These are phyloP conservation scores for Phytophthora quininea DNA, from an alignment of 352 stramenopile species.

Conservation along the genomic window DNA sequence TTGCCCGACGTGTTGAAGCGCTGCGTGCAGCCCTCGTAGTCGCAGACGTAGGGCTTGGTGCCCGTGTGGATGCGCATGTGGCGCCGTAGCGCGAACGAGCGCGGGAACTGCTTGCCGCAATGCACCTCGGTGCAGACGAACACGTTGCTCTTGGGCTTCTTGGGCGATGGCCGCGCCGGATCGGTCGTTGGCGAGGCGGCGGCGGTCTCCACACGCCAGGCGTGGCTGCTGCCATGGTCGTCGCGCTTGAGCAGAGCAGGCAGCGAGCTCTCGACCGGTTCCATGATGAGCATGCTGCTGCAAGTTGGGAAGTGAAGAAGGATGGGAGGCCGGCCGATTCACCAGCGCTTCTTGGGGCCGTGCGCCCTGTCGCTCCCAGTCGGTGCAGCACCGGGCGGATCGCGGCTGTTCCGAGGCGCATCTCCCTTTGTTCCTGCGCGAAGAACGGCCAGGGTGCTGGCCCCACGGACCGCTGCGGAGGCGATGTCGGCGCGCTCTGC, in stretches of 20 bases:
- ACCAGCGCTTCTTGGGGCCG: no score
- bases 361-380: slow-evolving; percentile 15
- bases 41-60: slow-evolving; percentile 82
- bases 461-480: neutral
- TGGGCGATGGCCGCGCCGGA: neutral
- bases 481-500: no score
- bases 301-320: slow-evolving; percentile 47
- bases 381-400: slow-evolving; percentile 4
- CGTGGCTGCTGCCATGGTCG: slow-evolving; percentile 2
- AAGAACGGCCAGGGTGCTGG: neutral
- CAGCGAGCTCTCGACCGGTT: slow-evolving; percentile 22
- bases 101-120: slow-evolving; percentile 86
- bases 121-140: slow-evolving; percentile 80
- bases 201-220: slow-evolving; percentile 22
- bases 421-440: slow-evolving; percentile 33
- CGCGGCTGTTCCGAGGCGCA: slow-evolving; percentile 18
- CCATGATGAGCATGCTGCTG: slow-evolving; percentile 39
- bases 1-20: slow-evolving; percentile 90
- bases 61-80: slow-evolving; percentile 89
- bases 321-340: neutral
- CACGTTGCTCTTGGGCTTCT: slow-evolving; percentile 39
- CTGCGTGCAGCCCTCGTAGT: slow-evolving; percentile 75
- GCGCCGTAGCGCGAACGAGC: slow-evolving; percentile 81
- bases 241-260: slow-evolving; percentile 29
- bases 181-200: neutral